Evolutionary conservation across 2,329 filamentous ascomycete genomes (phyloP).

Genomic region (Cercospora canescens): DNA sequence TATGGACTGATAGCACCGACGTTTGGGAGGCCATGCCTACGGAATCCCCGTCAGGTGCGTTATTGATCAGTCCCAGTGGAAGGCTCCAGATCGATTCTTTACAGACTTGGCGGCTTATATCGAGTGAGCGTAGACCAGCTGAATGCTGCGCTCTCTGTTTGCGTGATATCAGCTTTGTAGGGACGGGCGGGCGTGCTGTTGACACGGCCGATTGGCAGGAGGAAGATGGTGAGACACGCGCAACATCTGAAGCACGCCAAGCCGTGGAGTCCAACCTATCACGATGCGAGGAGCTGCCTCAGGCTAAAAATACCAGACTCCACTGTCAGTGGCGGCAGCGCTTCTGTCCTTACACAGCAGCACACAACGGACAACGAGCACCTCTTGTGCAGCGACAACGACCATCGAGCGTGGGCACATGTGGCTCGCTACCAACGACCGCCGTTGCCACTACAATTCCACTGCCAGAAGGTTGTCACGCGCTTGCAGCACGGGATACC

Average conservation of each 20-base stretch:
- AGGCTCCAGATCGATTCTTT: neutral
- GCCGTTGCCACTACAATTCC: neutral
- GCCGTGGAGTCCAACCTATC: neutral
- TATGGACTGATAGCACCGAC: no score
- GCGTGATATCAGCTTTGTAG: neutral
- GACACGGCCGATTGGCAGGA: neutral
- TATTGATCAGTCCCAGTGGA: neutral
- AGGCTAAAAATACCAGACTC: neutral
- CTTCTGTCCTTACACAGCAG: conserved; percentile 3
- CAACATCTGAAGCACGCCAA: neutral
- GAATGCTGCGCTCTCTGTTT: neutral
- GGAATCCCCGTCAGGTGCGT: neutral
- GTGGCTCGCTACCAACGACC: neutral
- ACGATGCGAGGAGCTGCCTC: neutral
- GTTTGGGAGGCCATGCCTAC: no score
- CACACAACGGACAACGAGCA: neutral
- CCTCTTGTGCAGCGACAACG: neutral
- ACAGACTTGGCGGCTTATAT: neutral
- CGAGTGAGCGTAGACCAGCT: neutral
- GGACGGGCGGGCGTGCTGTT: neutral
- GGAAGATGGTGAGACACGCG: neutral
- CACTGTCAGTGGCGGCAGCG: neutral
- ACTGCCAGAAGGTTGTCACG: neutral
- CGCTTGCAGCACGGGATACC: neutral
- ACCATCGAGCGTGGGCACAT: neutral